phyloP scores from a whole-genome alignment of 2,329 filamentous ascomycete genomes.

The Orbilia quercus region DNA sequence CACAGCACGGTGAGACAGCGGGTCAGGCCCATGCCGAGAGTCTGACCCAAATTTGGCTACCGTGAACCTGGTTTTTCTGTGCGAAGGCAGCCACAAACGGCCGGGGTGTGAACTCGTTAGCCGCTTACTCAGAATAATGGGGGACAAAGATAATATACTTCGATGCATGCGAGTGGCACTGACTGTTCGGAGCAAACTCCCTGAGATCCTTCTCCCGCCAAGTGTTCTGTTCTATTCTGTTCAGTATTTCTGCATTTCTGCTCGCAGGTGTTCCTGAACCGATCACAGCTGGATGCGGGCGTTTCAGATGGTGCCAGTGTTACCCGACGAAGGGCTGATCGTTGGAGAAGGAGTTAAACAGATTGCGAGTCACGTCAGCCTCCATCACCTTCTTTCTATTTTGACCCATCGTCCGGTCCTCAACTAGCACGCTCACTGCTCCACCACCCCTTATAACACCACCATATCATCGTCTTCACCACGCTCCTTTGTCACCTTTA shows the following conservation, averaged over 20 bases:
- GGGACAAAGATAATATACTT: too few species aligned
- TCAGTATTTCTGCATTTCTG: neutral
- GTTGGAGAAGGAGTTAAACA: neutral
- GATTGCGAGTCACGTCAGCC: neutral
- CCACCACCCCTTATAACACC: too few species aligned
- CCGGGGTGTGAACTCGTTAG: neutral
- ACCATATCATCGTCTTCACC: too few species aligned
- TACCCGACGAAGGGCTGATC: neutral
- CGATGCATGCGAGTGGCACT: too few species aligned
- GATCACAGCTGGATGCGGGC: neutral
- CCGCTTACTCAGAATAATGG: too few species aligned
- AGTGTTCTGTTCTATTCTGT: neutral
- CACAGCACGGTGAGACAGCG: neutral
- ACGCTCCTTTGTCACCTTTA: too few species aligned
- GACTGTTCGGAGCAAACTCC: neutral
- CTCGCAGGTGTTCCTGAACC: too few species aligned
- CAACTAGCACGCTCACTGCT: too few species aligned
- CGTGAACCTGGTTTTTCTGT: constrained; percentile 10
- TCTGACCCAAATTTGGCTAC: neutral
- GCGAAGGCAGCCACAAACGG: neutral
- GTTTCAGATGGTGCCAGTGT: constrained; percentile 3
- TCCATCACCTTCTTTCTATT: too few species aligned
- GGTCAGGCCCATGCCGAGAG: neutral
- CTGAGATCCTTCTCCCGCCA: constrained; percentile 3
- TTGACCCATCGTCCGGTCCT: too few species aligned